Evolutionary conservation across 768 basidiomycete species (phyloP).

Genomic region (Leucosporidium yakuticum): DNA sequence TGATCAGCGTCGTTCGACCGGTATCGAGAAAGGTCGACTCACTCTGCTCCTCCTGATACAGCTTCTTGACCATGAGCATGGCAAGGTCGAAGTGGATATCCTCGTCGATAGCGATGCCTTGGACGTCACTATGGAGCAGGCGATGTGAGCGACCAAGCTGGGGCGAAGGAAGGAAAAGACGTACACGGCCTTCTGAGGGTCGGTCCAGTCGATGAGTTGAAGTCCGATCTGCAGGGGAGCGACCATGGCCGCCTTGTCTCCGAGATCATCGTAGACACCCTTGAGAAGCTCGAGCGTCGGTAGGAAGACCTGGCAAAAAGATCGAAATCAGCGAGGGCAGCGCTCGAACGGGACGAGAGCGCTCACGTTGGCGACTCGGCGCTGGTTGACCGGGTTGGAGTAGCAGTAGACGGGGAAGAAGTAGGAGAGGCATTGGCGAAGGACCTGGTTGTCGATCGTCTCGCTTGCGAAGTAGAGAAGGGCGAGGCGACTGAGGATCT

Average conservation of each 20-base stretch:
- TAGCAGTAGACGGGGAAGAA: conserved; percentile 84
- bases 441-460: conserved; percentile 69
- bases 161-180: conserved; percentile 11
- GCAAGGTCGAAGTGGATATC: conserved; percentile 46
- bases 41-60: conserved; percentile 43
- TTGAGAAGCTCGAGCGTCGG: conserved; percentile 44
- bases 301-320: conserved; percentile 42
- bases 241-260: conserved; percentile 43
- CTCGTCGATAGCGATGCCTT: conserved; percentile 39
- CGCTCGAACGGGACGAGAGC: no score
- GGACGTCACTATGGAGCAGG: conserved; percentile 38
- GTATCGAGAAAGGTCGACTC: background rate
- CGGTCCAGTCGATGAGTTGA: conserved; percentile 49
- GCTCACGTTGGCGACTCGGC: conserved; percentile 60
- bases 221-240: conserved; percentile 44
- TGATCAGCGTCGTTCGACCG: background rate
- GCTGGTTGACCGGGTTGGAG: conserved; percentile 68
- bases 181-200: conserved; percentile 47
- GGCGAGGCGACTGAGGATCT: conserved; percentile 53
- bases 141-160: background rate
- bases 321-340: background rate
- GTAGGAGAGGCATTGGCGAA: conserved; percentile 77
- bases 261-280: conserved; percentile 43
- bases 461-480: conserved; percentile 70
- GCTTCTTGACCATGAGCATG: conserved; percentile 41